Evolutionary conservation across 73 alveolate species (phyloP).

Genomic region (Effrenium voratum): DNA sequence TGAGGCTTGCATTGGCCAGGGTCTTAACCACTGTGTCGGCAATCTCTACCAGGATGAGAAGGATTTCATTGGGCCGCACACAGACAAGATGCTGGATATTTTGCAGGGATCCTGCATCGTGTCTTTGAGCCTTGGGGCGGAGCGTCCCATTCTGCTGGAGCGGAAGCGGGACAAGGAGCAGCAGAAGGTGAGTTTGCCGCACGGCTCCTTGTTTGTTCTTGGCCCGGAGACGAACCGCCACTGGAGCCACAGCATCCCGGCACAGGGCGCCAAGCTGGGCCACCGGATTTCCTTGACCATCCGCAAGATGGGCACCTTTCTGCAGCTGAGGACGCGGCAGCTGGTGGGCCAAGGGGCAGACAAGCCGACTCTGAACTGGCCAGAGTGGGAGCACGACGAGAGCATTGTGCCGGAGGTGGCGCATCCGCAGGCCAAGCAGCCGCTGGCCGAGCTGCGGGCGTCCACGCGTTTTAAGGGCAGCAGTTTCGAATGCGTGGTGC

Average conservation of each 20-base stretch:
- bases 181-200: background rate
- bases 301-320: background rate
- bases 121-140: background rate
- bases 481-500: background rate
- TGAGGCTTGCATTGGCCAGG: background rate
- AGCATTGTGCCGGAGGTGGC: background rate
- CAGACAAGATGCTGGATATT: background rate
- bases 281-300: background rate
- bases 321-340: background rate
- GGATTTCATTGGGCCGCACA: background rate
- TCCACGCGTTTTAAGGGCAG: background rate
- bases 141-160: background rate
- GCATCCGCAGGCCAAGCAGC: background rate
- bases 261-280: background rate
- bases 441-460: background rate
- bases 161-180: background rate
- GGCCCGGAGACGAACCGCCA: background rate
- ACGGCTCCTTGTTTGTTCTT: background rate
- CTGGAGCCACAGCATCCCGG: background rate
- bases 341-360: background rate
- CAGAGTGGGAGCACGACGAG: background rate
- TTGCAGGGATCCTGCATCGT: background rate
- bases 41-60: background rate
- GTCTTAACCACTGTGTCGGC: background rate
- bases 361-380: background rate